phyloP scores from a whole-genome alignment of 495 filamentous ascomycete species.

The Thermothielavioides terrestris region DNA sequence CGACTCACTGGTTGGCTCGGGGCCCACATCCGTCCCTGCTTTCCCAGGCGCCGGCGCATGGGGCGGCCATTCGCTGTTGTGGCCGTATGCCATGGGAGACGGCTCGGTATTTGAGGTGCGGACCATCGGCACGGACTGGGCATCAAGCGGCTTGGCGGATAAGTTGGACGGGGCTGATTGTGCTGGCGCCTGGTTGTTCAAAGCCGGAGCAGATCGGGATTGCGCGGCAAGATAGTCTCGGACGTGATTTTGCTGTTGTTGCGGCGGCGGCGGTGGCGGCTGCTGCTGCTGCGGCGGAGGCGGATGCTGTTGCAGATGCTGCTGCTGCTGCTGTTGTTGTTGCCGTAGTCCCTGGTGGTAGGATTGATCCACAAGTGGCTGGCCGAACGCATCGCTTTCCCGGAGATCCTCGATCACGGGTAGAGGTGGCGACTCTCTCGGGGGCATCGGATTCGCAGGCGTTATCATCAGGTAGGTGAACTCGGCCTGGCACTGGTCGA shows the following conservation, averaged over 20 bases:
- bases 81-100: slow-evolving; percentile 20
- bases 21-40: slow-evolving; percentile 46
- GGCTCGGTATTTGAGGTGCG: slow-evolving; percentile 36
- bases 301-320: slow-evolving; percentile 21
- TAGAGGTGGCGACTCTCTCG: slow-evolving; percentile 44
- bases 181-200: slow-evolving; percentile 50
- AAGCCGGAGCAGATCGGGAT: slow-evolving; percentile 36
- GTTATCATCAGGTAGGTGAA: slow-evolving; percentile 59
- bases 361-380: slow-evolving; percentile 24
- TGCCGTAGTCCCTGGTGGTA: slow-evolving; percentile 17
- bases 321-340: slow-evolving; percentile 29
- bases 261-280: slow-evolving; percentile 9
- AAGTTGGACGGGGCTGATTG: slow-evolving; percentile 33
- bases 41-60: slow-evolving; percentile 32
- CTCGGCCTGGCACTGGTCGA: slow-evolving; percentile 55
- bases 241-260: slow-evolving; percentile 30
- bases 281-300: slow-evolving; percentile 27
- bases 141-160: slow-evolving; percentile 30
- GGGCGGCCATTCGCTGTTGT: slow-evolving; percentile 36
- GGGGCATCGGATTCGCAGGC: slow-evolving; percentile 53
- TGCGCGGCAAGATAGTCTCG: slow-evolving; percentile 28
- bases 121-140: slow-evolving; percentile 37
- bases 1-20: slow-evolving; percentile 30
- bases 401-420: slow-evolving; percentile 42
- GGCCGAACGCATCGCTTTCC: slow-evolving; percentile 37